Conservation (phyloP, 2,329 filamentous ascomycete species). For the Ceratocystis ficicola region DNA sequence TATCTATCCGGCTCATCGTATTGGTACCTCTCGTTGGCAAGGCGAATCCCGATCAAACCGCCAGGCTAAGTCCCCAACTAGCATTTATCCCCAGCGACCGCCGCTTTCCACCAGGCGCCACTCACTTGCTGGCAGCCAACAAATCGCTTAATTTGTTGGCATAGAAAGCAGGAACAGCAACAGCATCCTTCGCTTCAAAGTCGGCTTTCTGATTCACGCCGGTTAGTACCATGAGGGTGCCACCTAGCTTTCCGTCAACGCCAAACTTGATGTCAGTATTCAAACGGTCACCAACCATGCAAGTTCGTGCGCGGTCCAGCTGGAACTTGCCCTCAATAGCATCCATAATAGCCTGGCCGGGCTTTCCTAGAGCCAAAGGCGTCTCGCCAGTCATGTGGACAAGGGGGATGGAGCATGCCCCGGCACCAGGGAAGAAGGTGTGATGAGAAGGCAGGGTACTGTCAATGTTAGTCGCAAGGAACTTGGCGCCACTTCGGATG, state of each 20-base stretch:
- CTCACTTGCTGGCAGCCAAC: constrained; percentile 24
- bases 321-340: constrained; percentile 92
- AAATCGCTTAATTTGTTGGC: constrained; percentile 77
- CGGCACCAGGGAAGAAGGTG: constrained; percentile 82
- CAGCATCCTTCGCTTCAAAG: constrained; percentile 56
- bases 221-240: constrained; percentile 80
- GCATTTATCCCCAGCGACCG: background rate
- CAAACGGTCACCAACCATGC: constrained; percentile 90
- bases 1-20: no score
- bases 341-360: constrained; percentile 98
- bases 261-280: constrained; percentile 97
- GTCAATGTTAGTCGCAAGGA: constrained; percentile 88
- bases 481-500: constrained; percentile 65
- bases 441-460: constrained; percentile 74
- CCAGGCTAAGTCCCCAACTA: background rate
- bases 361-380: constrained; percentile 78
- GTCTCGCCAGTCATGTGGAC: constrained; percentile 56
- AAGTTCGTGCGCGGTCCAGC: constrained; percentile 70
- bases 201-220: constrained; percentile 80
- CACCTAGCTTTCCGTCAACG: constrained; percentile 77
- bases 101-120: no score
- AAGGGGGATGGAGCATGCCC: constrained; percentile 66
- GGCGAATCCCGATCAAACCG: no score
- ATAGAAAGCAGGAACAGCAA: constrained; percentile 67
- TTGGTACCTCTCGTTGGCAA: no score